A percentile compares a stretch with the other conserved stretches of the same genome.
Conservation (phyloP, 2,329 filamentous ascomycete species). For the Exophiala aquamarina region DNA sequence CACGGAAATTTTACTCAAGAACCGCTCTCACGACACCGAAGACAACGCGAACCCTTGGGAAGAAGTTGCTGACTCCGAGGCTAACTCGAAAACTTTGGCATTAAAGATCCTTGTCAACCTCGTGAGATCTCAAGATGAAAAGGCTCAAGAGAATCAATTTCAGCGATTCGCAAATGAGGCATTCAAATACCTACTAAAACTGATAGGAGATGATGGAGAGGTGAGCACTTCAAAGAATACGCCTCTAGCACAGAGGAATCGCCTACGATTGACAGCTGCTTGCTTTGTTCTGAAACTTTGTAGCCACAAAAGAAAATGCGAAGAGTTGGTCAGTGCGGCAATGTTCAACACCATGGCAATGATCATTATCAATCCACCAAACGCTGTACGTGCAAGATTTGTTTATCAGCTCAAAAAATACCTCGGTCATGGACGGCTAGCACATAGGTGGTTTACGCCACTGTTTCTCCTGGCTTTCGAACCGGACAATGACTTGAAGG, state of each 20-base stretch:
- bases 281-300: constrained; percentile 83
- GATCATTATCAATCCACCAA: constrained; percentile 74
- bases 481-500: constrained; percentile 70
- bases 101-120: constrained; percentile 85
- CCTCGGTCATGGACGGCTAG: constrained; percentile 69
- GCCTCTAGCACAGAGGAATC: constrained; percentile 72
- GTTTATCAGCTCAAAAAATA: constrained; percentile 88
- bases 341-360: constrained; percentile 82
- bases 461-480: constrained; percentile 92
- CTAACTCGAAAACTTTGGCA: constrained; percentile 78
- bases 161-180: constrained; percentile 62
- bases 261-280: constrained; percentile 78
- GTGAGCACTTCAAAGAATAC: constrained; percentile 73
- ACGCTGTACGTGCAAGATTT: constrained; percentile 75
- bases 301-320: constrained; percentile 67
- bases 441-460: constrained; percentile 80
- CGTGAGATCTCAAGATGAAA: constrained; percentile 64
- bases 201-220: constrained; percentile 76
- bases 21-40: constrained; percentile 53
- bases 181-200: constrained; percentile 74
- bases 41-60: constrained; percentile 63
- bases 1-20: constrained; percentile 69
- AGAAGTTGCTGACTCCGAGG: constrained; percentile 74
- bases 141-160: constrained; percentile 43
- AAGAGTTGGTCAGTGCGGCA: constrained; percentile 68